Evolutionary conservation across 139 green algal genomes (phyloP), one percentile per base, ranked within the genome.

Genomic region (Picochlorum sp.): DNA sequence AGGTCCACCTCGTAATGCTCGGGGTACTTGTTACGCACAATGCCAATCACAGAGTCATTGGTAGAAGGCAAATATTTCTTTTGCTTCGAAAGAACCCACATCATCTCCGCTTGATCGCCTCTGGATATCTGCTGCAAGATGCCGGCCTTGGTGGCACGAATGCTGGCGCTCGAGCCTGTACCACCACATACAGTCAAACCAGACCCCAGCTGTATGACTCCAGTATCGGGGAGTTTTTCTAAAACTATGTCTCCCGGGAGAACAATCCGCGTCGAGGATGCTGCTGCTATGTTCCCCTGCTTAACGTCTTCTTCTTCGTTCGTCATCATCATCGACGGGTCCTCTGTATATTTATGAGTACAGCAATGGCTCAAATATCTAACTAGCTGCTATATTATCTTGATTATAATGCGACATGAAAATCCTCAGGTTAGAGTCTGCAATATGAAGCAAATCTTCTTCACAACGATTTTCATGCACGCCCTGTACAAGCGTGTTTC

Each of bases 1-100:
- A 94, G 86, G 76, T 95, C 87, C 5, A 95, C 81, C 1, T 26
- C 59, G 36, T 83, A 90, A 63, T 80, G 82, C 61, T 95, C 87
- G 30, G 59, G 49, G 50, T 83, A 63, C 43, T 73, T 65, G 32
- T 94, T 76, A 0, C 68, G 55, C 3, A 94, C 64, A 3, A 78
- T 69, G 2, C 86, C 87, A 1, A 95, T 43, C 14, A 94, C 81
- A 10, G 68, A 47, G 22, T 95, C 87, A 0, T 75, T 79, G 13
- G 76, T 70, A 1, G 61, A 50, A 16, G 86, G 84, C 2, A 88
- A 85, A 65, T 95, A 95, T 50, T 81, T 54, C 51, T 85, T 87
- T 33, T 89, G 82, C 18, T 70, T 59, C 4, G 69, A 60, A 50
- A 87, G 73, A 2, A 94, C 57, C 80, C 84, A 95, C 3, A 91